Percentiles rank a stretch among this genome's conserved stretches.
phyloP scores from a whole-genome alignment of 2,329 filamentous ascomycete species.

The Fusarium caatingaense region DNA sequence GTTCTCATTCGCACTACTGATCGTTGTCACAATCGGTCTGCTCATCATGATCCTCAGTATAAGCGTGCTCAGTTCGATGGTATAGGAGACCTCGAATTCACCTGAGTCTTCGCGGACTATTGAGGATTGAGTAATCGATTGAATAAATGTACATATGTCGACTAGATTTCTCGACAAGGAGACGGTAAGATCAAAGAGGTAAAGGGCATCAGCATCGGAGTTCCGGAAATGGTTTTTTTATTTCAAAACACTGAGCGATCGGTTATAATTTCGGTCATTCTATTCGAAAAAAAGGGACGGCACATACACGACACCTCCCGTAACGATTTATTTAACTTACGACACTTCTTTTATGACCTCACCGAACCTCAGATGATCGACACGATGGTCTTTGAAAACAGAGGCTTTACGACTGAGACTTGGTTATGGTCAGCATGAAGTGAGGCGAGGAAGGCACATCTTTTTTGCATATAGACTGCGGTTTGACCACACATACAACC shows the following conservation, averaged over 20 bases:
- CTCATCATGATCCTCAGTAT: slow-evolving; percentile 98
- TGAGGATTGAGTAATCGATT: slow-evolving; percentile 30
- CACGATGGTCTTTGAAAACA: slow-evolving; percentile 35
- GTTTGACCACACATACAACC: slow-evolving; percentile 35
- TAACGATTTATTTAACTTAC: slow-evolving; percentile 14
- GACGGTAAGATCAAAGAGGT: slow-evolving; percentile 40
- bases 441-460: slow-evolving; percentile 33
- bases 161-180: slow-evolving; percentile 23
- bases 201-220: slow-evolving; percentile 52
- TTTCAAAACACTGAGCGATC: slow-evolving; percentile 38
- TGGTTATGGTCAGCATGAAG: slow-evolving; percentile 3
- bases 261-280: slow-evolving; percentile 42
- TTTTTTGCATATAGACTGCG: slow-evolving; percentile 46
- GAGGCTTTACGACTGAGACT: slow-evolving; percentile 13
- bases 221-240: slow-evolving; percentile 44
- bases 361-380: slow-evolving; percentile 8
- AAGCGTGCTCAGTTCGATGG: slow-evolving; percentile 75
- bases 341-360: background rate
- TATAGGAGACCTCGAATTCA: slow-evolving; percentile 41
- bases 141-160: slow-evolving; percentile 44
- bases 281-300: slow-evolving; percentile 32
- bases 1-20: slow-evolving; percentile 94
- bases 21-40: slow-evolving; percentile 94
- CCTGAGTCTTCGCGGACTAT: slow-evolving; percentile 31
- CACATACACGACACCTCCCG: slow-evolving; percentile 24